phyloP scores from a whole-genome alignment of 176 grass and related monocot genomes.

The Metroxylon sagu region DNA sequence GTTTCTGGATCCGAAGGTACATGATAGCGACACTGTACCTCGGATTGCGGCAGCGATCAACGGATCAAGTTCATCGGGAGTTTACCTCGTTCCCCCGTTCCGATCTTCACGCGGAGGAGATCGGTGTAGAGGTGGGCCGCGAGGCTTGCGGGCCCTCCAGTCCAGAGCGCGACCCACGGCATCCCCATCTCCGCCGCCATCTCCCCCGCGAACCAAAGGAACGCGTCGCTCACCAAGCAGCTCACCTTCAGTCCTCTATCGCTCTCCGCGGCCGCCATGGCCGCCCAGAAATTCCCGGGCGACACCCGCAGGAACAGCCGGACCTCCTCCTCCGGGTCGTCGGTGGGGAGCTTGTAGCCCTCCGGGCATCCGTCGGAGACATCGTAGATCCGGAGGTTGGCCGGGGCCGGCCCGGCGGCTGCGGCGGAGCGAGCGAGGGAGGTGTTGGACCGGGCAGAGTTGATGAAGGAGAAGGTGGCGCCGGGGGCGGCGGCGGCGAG shows the following conservation, averaged over 20 bases:
- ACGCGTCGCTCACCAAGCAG: slow-evolving; percentile 47
- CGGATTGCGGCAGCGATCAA: too few relatives aligned
- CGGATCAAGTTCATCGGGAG: too few relatives aligned
- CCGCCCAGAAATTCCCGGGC: slow-evolving; percentile 20
- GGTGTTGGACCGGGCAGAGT: slow-evolving; percentile 16
- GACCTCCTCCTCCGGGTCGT: slow-evolving; percentile 17
- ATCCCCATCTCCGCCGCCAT: slow-evolving; percentile 12
- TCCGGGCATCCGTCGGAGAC: slow-evolving; percentile 7
- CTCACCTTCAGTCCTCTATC: slow-evolving; percentile 25
- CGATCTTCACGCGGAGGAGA: slow-evolving; percentile 19
- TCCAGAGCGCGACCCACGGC: slow-evolving; percentile 46
- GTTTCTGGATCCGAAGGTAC: too few relatives aligned
- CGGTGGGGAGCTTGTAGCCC: neutral
- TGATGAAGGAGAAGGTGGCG: slow-evolving; percentile 25
- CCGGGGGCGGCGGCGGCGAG: slow-evolving; percentile 30
- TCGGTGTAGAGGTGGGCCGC: slow-evolving; percentile 40
- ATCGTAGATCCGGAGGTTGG: slow-evolving; percentile 36
- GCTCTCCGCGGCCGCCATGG: slow-evolving; percentile 16
- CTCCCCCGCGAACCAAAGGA: slow-evolving; percentile 49
- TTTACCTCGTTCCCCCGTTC: slow-evolving; percentile 31
- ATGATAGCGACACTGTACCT: too few relatives aligned
- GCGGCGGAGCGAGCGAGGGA: slow-evolving; percentile 3
- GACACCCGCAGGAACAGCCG: slow-evolving; percentile 33
- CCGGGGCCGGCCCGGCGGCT: neutral
- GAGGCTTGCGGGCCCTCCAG: slow-evolving; percentile 34